Percentiles rank a stretch among this genome's conserved stretches.
phyloP scores from a whole-genome alignment of 352 stramenopile species.

The Globisporangium emineosum region DNA sequence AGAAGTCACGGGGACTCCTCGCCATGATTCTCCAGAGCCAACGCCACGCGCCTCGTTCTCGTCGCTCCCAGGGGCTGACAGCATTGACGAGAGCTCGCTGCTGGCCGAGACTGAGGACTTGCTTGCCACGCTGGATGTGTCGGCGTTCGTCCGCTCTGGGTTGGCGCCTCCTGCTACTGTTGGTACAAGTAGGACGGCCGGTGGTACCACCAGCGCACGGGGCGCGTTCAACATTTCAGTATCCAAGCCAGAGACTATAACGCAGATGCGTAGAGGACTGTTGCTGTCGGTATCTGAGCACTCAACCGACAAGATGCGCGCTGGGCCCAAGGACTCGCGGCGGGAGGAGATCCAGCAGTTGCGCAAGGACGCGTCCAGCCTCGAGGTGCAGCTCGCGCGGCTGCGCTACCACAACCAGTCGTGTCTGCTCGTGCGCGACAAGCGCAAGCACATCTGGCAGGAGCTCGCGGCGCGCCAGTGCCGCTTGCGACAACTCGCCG shows the following conservation, averaged over 20 bases:
- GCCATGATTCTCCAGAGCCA: too few species aligned
- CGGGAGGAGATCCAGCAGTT: constrained; percentile 6
- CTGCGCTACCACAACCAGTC: constrained; percentile 5
- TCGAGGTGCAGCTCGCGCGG: constrained; percentile 8
- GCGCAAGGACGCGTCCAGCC: background rate
- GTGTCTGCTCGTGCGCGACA: background rate
- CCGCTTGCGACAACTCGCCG: background rate
- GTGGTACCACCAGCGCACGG: background rate
- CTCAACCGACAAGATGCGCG: too few species aligned
- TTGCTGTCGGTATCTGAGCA: too few species aligned
- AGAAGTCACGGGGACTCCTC: too few species aligned
- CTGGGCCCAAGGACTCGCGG: background rate
- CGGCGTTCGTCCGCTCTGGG: background rate
- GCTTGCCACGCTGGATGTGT: constrained; percentile 7
- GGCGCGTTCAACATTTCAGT: background rate
- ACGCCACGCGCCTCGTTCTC: background rate
- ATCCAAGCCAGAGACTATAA: too few species aligned
- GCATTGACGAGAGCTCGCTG: constrained; percentile 15
- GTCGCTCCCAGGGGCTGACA: background rate
- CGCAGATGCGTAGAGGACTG: too few species aligned
- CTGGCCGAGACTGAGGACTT: constrained; percentile 14
- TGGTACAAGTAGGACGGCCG: too few species aligned
- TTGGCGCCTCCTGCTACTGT: background rate
- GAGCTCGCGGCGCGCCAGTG: constrained; percentile 5
- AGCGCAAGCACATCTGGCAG: background rate